Evolutionary conservation across 768 basidiomycete genomes (phyloP), one percentile per base, ranked within the genome.

Genomic region (Boletus vermiculosoides): DNA sequence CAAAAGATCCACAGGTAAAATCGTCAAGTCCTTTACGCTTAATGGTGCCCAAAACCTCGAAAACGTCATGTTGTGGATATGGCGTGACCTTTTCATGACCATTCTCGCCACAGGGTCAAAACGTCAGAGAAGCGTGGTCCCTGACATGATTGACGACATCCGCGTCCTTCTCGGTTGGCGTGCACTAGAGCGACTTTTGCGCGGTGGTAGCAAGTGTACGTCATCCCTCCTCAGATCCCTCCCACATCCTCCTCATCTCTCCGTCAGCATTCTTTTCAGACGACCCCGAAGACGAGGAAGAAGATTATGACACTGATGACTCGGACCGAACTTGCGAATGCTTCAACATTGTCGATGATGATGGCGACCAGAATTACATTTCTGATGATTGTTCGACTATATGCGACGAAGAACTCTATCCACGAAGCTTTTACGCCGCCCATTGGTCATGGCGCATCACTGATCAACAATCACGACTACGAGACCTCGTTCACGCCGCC

Each of bases 31-130:
- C 0, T 85, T 86, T 53, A 64, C 68, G 22, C 65, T 86, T 22
- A 67, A 68, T 4, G 85, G 84, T 4, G 78, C 78, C 1, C 75
- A 77, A 31, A 74, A 74, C 23, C 71, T 85, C 20, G 74, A 79
- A 28, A 71, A 69, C 15, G 73, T 80, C 40, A 56, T 82, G 7
- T 68, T 86, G 18, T 88, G 85, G 84, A 80, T 88, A 51, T 88
- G 86, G 86, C 78, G 86, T 7, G 87, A 88, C 57, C 74, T 88
- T 20, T 82, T 88, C 58, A 65, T 88, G 10, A 80, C 78, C 25
- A 71, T 88, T 67, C 76, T 83, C 9, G 77, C 78, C 0, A 70
- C 63, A 56, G 67, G 76, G 60, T 52, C 69, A 40, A 52, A 63
- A 62, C 57, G 66, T 45, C 61, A 70, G 36, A 61, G 59, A 51